Conservation (phyloP, 2,329 filamentous ascomycete genomes). For the Colletotrichum karsti region DNA sequence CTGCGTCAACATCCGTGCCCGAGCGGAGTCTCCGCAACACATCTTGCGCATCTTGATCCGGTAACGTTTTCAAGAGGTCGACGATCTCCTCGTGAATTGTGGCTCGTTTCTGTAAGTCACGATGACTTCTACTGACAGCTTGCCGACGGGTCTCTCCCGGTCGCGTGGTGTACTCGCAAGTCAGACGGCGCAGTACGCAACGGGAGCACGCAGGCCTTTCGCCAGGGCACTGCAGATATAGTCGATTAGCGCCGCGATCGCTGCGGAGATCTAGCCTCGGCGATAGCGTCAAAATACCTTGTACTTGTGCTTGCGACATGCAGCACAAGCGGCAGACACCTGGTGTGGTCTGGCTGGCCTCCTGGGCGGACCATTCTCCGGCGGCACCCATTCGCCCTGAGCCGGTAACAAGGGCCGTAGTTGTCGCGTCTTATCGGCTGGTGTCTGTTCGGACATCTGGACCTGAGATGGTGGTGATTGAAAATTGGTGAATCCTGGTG, state of each 20-base stretch:
- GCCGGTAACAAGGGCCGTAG: not conserved
- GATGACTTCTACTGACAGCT: conserved; percentile 25
- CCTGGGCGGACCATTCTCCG: not conserved
- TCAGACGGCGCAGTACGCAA: not conserved
- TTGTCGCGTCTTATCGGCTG: too few relatives aligned
- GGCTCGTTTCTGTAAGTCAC: not conserved
- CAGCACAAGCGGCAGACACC: not conserved
- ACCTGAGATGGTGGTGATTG: too few relatives aligned
- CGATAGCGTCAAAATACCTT: not conserved
- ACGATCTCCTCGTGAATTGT: not conserved
- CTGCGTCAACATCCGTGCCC: conserved; percentile 38
- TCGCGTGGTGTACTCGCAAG: conserved; percentile 31
- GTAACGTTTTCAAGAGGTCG: conserved; percentile 3
- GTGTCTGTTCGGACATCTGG: too few relatives aligned
- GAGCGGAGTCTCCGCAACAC: conserved; percentile 45
- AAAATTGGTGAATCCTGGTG: too few relatives aligned
- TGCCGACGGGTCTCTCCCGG: conserved; percentile 33
- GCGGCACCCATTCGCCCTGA: rapidly evolving
- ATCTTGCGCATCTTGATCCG: conserved; percentile 39
- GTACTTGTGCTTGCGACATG: not conserved
- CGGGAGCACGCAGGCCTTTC: not conserved
- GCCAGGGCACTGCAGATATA: not conserved
- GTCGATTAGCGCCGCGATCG: rapidly evolving
- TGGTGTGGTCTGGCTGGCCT: not conserved
- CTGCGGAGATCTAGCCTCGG: not conserved